A percentile compares a stretch with the other conserved stretches of the same genome.
Conservation (phyloP, 2,329 filamentous ascomycete genomes). For the Aspergillus novofumigatus region DNA sequence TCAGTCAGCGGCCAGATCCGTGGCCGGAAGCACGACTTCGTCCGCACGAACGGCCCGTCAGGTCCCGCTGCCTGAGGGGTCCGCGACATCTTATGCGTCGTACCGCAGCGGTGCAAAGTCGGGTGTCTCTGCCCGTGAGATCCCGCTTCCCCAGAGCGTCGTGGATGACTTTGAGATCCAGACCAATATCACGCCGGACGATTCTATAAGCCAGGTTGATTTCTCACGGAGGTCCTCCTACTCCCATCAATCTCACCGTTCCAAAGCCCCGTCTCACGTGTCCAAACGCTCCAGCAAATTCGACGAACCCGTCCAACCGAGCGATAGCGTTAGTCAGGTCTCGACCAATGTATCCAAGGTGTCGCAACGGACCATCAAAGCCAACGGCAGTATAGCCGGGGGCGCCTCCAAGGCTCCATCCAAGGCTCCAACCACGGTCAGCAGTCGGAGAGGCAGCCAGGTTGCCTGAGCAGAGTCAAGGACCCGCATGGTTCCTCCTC, state of each 20-base stretch:
- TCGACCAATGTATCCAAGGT: constrained; percentile 24
- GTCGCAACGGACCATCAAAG: constrained; percentile 31
- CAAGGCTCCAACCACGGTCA: constrained; percentile 21
- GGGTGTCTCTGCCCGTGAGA: constrained; percentile 19
- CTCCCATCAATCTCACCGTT: constrained; percentile 24
- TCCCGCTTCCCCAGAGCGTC: constrained; percentile 32
- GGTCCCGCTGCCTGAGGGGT: constrained; percentile 33
- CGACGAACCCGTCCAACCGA: constrained; percentile 36
- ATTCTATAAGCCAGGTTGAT: constrained; percentile 71
- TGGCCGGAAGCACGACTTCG: constrained; percentile 24
- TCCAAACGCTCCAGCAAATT: constrained; percentile 33
- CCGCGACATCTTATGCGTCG: constrained; percentile 21
- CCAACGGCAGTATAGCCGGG: constrained; percentile 20
- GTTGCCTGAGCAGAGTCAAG: constrained; percentile 15
- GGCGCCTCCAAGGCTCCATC: constrained; percentile 20
- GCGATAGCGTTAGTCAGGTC: constrained; percentile 39
- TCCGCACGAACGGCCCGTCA: constrained; percentile 34
- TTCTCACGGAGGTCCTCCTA: constrained; percentile 23
- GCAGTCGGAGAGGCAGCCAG: constrained; percentile 28
- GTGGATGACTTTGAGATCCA: constrained; percentile 31
- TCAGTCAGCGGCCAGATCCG: constrained; percentile 18
- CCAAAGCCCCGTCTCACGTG: constrained; percentile 21
- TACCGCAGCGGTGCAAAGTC: constrained; percentile 22
- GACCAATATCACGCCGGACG: constrained; percentile 67
- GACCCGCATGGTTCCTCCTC: not conserved